Conservation (phyloP, 169 alveolate species). For the Fabrea salina region DNA sequence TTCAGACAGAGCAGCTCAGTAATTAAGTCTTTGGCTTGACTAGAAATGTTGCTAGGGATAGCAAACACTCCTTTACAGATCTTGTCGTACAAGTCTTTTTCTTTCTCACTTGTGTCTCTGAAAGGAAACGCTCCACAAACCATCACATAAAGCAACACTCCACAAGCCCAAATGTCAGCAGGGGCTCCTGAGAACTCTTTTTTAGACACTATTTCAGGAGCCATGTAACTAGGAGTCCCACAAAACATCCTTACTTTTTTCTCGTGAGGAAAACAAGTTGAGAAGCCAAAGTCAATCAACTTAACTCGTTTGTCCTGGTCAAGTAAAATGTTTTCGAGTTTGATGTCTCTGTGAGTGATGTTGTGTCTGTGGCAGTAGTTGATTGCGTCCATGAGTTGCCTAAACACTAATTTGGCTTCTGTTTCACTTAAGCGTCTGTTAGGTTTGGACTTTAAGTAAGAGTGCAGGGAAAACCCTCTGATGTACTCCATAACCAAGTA, state of each 20-base stretch:
- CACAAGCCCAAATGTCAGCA: slow-evolving; percentile 73
- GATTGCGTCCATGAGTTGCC: slow-evolving; percentile 67
- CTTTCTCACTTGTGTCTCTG: slow-evolving; percentile 45
- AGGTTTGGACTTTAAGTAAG: slow-evolving; percentile 60
- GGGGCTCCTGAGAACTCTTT: slow-evolving; percentile 66
- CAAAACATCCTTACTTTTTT: slow-evolving; percentile 55
- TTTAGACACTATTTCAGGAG: slow-evolving; percentile 75
- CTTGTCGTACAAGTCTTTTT: slow-evolving; percentile 55
- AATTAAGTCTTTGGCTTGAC: not conserved
- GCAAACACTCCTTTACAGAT: slow-evolving; percentile 56
- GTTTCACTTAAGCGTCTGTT: slow-evolving; percentile 63
- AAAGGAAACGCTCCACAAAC: slow-evolving; percentile 72
- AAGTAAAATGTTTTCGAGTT: slow-evolving; percentile 77
- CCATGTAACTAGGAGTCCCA: slow-evolving; percentile 82
- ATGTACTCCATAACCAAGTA: slow-evolving; percentile 71
- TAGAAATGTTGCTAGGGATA: slow-evolving; percentile 42
- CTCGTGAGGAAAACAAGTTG: slow-evolving; percentile 39
- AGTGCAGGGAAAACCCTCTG: slow-evolving; percentile 61
- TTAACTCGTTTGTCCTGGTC: slow-evolving; percentile 63
- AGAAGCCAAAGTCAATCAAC: slow-evolving; percentile 81
- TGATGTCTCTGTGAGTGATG: slow-evolving; percentile 78
- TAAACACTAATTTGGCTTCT: slow-evolving; percentile 71
- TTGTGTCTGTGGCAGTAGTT: slow-evolving; percentile 64
- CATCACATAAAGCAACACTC: slow-evolving; percentile 66
- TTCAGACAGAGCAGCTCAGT: not conserved